Conservation (phyloP, 108 stramenopile species). For the Pseudonitzschia pungens region DNA sequence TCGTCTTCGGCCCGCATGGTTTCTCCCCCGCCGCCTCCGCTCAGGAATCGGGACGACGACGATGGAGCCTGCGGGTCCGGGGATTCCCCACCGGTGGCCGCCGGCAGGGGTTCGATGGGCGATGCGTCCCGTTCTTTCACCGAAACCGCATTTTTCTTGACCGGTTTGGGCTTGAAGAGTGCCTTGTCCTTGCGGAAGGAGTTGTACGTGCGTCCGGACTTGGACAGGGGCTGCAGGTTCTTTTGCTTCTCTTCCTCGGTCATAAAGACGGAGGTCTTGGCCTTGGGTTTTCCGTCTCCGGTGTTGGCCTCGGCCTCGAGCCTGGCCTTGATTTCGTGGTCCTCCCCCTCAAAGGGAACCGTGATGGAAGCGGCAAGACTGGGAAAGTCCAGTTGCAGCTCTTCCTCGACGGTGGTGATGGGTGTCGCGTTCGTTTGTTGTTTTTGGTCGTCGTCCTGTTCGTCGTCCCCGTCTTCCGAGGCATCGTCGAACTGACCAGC, state of each 20-base stretch:
- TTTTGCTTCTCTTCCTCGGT: constrained; percentile 41
- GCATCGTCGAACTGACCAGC: constrained; percentile 51
- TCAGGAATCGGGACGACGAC: not conserved
- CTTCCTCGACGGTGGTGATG: constrained; percentile 30
- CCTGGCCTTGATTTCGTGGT: constrained; percentile 43
- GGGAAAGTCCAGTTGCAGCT: constrained; percentile 71
- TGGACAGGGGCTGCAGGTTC: constrained; percentile 43
- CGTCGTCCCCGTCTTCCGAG: constrained; percentile 50
- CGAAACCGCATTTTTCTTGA: constrained; percentile 23
- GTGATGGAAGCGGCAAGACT: constrained; percentile 61
- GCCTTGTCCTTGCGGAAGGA: constrained; percentile 72
- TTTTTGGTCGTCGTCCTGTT: not conserved
- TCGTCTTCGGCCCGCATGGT: constrained; percentile 66
- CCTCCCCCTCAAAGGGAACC: constrained; percentile 71
- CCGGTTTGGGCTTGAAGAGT: constrained; percentile 42
- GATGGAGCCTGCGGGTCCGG: not conserved
- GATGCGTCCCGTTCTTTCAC: not conserved
- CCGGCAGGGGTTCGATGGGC: not conserved
- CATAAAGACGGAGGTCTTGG: not conserved
- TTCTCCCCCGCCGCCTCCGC: constrained; percentile 16
- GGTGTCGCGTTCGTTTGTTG: not conserved
- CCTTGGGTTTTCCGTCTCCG: constrained; percentile 7
- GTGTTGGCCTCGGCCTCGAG: not conserved
- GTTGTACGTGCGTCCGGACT: constrained; percentile 68
- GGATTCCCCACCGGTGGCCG: not conserved